A percentile compares a stretch with the other conserved stretches of the same genome.
These are phyloP conservation scores for Suhomyces xylopsoci DNA, from an alignment of 805 yeast genomes.

Conservation along the genomic window DNA sequence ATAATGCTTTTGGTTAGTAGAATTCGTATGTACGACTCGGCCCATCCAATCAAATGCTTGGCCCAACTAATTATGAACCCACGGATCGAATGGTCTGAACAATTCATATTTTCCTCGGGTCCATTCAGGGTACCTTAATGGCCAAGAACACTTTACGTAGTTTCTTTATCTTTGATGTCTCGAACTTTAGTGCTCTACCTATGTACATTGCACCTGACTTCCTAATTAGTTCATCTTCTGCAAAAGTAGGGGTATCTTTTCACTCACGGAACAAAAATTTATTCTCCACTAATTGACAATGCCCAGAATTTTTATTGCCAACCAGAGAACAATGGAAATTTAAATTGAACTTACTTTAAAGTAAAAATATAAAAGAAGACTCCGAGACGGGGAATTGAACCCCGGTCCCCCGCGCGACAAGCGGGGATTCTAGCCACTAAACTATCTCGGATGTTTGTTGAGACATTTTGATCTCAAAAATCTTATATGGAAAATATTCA, in stretches of 20 bases:
- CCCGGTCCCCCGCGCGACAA: conserved; percentile 8
- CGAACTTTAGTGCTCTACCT: background rate
- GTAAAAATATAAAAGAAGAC: background rate
- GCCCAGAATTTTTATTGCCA: background rate
- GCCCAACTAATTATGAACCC: background rate
- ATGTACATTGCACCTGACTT: background rate
- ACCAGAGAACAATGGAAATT: background rate
- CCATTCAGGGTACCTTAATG: background rate
- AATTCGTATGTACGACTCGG: background rate
- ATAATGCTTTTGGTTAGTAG: background rate
- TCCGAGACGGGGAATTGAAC: conserved; percentile 8
- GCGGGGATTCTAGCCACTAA: conserved; percentile 8
- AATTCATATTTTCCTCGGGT: background rate
- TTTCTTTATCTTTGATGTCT: background rate
- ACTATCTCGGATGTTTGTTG: conserved; percentile 2
- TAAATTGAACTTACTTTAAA: background rate
- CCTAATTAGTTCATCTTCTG: background rate
- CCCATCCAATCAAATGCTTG: background rate
- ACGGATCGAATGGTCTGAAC: background rate
- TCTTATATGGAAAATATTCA: no score
- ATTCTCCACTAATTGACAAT: background rate
- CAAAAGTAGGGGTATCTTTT: background rate
- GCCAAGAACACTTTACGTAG: background rate
- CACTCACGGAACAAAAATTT: background rate
- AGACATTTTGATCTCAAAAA: background rate